Evolutionary conservation across 768 basidiomycete species (phyloP).

Genomic region (Calocybe gangraenosa): DNA sequence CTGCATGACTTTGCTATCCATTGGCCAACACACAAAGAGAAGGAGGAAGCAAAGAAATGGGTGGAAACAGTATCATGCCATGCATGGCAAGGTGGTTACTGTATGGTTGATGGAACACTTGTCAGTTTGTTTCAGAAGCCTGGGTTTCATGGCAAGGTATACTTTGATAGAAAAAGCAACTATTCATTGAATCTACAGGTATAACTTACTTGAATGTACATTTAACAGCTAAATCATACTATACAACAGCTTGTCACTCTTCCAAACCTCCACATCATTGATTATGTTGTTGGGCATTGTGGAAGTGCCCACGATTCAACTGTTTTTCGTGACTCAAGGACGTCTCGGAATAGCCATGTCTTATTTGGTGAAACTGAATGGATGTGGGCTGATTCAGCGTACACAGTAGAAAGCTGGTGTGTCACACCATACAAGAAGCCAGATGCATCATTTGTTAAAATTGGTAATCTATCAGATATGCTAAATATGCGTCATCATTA

Average conservation of each 20-base stretch:
- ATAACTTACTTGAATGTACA: too few relatives aligned
- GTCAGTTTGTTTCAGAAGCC: slow-evolving; percentile 15
- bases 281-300: slow-evolving; percentile 25
- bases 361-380: slow-evolving; percentile 26
- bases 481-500: too few relatives aligned
- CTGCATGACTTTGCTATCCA: slow-evolving; percentile 2
- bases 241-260: slow-evolving; percentile 24
- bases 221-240: background rate
- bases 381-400: slow-evolving; percentile 36
- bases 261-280: slow-evolving; percentile 32
- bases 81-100: slow-evolving; percentile 18
- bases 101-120: slow-evolving; percentile 18
- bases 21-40: slow-evolving; percentile 1
- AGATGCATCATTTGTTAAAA: too few relatives aligned
- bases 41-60: slow-evolving; percentile 17
- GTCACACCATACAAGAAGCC: background rate
- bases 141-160: slow-evolving; percentile 21
- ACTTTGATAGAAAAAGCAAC: slow-evolving; percentile 23
- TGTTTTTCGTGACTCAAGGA: slow-evolving; percentile 21
- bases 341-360: slow-evolving; percentile 14
- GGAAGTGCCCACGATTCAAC: slow-evolving; percentile 30
- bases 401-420: slow-evolving; percentile 24
- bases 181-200: slow-evolving; percentile 21
- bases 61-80: slow-evolving; percentile 17
- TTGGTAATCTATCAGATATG: too few relatives aligned